A percentile compares a stretch with the other conserved stretches of the same genome.
These are phyloP conservation scores for Starmerella asiatica DNA, from an alignment of 805 yeast genomes.

Conservation along the genomic window DNA sequence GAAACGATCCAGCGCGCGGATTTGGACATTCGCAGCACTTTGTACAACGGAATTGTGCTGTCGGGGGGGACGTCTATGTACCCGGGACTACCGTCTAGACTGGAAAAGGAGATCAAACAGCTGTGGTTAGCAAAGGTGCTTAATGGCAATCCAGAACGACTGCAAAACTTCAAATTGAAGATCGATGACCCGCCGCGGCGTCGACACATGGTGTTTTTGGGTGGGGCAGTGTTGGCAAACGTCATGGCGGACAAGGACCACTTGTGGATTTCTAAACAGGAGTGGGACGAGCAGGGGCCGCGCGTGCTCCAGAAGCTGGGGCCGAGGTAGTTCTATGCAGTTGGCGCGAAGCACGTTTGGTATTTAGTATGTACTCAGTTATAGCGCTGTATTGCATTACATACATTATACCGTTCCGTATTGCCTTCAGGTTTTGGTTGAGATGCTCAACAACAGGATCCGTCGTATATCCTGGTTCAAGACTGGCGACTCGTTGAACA, in stretches of 20 bases:
- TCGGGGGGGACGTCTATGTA: conserved; percentile 99
- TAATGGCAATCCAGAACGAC: conserved; percentile 71
- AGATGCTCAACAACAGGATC: too few relatives aligned
- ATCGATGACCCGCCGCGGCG: conserved; percentile 99
- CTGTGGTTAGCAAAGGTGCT: conserved; percentile 85
- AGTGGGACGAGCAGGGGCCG: conserved; percentile 96
- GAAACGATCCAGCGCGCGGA: conserved; percentile 91
- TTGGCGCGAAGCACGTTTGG: background rate
- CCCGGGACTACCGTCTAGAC: conserved; percentile 90
- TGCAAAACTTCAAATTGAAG: conserved; percentile 78
- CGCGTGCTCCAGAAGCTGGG: conserved; percentile 77
- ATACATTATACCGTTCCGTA: too few relatives aligned
- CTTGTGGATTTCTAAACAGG: conserved; percentile 92
- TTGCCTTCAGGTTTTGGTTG: too few relatives aligned
- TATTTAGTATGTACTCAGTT: too few relatives aligned
- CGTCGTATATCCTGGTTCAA: too few relatives aligned
- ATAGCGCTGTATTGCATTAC: too few relatives aligned
- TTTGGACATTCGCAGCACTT: conserved; percentile 76
- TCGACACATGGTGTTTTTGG: conserved; percentile 96
- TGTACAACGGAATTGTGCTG: conserved; percentile 82
- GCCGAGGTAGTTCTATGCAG: conserved; percentile 45
- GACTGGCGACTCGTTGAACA: too few relatives aligned
- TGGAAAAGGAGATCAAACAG: conserved; percentile 92
- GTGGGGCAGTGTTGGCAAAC: conserved; percentile 95
- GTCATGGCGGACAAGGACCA: conserved; percentile 98